Percentiles rank a stretch among this genome's conserved stretches.
Conservation (phyloP, 116 monocot species). For the Papilionanthe hybrid region DNA sequence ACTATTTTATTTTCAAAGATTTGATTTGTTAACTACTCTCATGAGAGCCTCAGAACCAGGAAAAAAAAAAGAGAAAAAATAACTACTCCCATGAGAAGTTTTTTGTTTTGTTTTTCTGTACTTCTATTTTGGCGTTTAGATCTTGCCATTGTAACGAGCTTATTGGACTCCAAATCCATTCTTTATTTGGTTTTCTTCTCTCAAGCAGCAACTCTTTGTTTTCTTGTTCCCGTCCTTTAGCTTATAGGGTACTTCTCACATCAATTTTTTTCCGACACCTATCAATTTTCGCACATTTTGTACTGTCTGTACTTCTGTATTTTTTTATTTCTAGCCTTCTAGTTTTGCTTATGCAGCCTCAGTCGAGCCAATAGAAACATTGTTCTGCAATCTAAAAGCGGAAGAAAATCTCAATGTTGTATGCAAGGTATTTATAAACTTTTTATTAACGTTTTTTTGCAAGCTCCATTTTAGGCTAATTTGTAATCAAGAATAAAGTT, state of each 20-base stretch:
- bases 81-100: not conserved
- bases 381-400: slow-evolving; percentile 12
- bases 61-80: no score
- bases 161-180: not conserved
- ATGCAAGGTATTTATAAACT: slow-evolving; percentile 18
- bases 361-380: not conserved
- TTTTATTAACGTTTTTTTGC: not conserved
- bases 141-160: not conserved
- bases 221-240: not conserved
- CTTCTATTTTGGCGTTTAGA: not conserved
- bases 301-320: not conserved
- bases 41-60: not conserved
- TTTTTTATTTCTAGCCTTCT: not conserved
- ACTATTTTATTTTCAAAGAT: not conserved
- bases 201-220: not conserved
- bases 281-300: not conserved
- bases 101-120: not conserved
- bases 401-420: slow-evolving; percentile 13
- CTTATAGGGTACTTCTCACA: not conserved
- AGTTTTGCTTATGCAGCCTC: not conserved
- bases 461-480: not conserved
- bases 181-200: not conserved
- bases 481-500: not conserved
- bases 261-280: not conserved
- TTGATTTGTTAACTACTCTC: not conserved